A percentile compares a stretch with the other conserved stretches of the same genome.
Evolutionary conservation across 345 rosid species (phyloP).

Genomic region (Moringa oleifera): DNA sequence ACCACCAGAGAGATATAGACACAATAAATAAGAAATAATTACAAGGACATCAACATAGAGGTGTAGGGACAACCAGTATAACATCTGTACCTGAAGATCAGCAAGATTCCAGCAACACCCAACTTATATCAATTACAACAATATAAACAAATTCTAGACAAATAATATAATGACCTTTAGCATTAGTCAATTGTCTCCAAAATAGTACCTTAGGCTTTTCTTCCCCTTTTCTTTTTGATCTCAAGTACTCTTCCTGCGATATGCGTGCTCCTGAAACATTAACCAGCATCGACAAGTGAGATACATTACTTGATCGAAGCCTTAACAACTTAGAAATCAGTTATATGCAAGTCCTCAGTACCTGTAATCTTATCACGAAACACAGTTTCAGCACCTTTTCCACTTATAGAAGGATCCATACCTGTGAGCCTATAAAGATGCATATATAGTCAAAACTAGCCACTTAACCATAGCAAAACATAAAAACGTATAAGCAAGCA

Average conservation of each 20-base stretch:
- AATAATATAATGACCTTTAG: not conserved
- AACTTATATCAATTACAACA: no score
- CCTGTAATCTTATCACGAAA: slow-evolving; percentile 86
- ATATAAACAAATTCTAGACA: not conserved
- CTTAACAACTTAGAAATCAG: slow-evolving; percentile 7
- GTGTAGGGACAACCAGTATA: not conserved
- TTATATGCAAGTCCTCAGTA: slow-evolving; percentile 15
- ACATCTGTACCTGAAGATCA: not conserved
- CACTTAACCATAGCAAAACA: not conserved
- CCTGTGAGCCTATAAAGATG: slow-evolving; percentile 45
- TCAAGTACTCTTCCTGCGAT: slow-evolving; percentile 63
- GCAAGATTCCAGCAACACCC: not conserved
- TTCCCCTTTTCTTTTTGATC: slow-evolving; percentile 44
- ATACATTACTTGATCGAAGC: slow-evolving; percentile 1
- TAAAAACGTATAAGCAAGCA: not conserved
- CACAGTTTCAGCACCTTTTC: slow-evolving; percentile 74
- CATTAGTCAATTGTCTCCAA: not conserved
- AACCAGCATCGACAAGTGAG: slow-evolving; percentile 18
- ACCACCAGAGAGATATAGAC: no score
- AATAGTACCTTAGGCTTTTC: slow-evolving; percentile 73
- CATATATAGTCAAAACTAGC: not conserved
- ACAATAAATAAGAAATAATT: no score
- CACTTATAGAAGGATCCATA: slow-evolving; percentile 73
- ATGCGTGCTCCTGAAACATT: slow-evolving; percentile 54
- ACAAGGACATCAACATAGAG: not conserved